Conservation (phyloP, 1,284 basidiomycete species). For the Ganoderma multipileum region DNA sequence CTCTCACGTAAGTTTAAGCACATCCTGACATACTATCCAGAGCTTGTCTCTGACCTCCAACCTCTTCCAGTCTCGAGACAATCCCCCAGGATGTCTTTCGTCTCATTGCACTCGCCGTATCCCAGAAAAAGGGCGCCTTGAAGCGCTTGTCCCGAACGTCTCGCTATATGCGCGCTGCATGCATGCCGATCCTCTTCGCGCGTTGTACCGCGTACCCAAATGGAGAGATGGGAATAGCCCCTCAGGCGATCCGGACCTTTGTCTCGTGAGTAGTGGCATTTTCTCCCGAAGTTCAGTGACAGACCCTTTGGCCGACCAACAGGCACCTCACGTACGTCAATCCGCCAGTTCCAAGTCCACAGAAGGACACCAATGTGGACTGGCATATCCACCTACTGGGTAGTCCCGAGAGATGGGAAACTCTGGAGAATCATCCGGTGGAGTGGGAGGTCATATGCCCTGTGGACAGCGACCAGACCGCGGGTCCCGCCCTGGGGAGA, state of each 20-base stretch:
- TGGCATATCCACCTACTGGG: not conserved
- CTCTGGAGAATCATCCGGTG: not conserved
- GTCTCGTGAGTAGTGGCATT: slow-evolving; percentile 8
- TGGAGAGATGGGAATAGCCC: slow-evolving; percentile 9
- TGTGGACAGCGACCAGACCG: not conserved
- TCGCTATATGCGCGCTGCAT: slow-evolving; percentile 3
- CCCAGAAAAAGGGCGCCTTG: not conserved
- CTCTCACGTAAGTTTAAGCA: slow-evolving; percentile 13
- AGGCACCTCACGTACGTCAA: slow-evolving; percentile 16
- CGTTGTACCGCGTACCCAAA: slow-evolving; percentile 9
- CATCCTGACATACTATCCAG: not conserved
- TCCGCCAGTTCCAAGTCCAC: not conserved
- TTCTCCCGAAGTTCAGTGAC: not conserved
- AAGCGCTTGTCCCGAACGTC: slow-evolving; percentile 7
- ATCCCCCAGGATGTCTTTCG: slow-evolving; percentile 13
- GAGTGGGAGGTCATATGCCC: not conserved
- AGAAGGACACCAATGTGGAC: not conserved
- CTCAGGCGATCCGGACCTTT: slow-evolving; percentile 5
- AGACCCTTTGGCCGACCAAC: not conserved
- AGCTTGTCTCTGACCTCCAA: not conserved
- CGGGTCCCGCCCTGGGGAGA: not conserved
- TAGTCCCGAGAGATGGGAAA: not conserved
- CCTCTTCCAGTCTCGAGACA: slow-evolving; percentile 6
- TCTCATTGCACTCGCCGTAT: slow-evolving; percentile 6
- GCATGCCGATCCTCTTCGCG: slow-evolving; percentile 14